A percentile compares a stretch with the other conserved stretches of the same genome.
Evolutionary conservation across 306 rosid genomes (phyloP).

Genomic region (Senna tora): DNA sequence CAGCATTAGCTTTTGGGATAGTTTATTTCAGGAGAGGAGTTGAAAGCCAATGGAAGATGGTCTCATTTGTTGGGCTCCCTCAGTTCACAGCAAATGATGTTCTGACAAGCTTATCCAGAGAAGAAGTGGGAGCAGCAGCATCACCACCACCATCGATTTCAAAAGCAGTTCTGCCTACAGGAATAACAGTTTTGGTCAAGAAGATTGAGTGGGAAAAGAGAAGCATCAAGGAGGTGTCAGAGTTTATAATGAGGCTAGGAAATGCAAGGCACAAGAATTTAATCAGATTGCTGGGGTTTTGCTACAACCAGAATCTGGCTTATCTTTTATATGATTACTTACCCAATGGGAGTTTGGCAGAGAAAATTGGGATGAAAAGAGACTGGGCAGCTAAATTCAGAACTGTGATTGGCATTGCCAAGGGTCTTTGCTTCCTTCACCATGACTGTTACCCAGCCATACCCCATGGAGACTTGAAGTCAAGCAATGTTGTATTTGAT

Average conservation of each 20-base stretch:
- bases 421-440: slow-evolving; percentile 87
- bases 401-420: slow-evolving; percentile 71
- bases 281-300: slow-evolving; percentile 71
- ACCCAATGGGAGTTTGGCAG: slow-evolving; percentile 82
- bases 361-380: slow-evolving; percentile 62
- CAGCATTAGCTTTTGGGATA: slow-evolving; percentile 53
- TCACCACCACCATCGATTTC: slow-evolving; percentile 56
- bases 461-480: slow-evolving; percentile 85
- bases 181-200: slow-evolving; percentile 82
- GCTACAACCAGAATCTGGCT: slow-evolving; percentile 78
- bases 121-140: slow-evolving; percentile 46
- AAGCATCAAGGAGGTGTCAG: slow-evolving; percentile 48
- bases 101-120: slow-evolving; percentile 68
- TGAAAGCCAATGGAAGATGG: slow-evolving; percentile 84
- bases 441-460: slow-evolving; percentile 81
- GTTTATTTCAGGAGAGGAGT: slow-evolving; percentile 53
- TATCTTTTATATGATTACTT: slow-evolving; percentile 77
- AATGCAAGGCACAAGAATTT: slow-evolving; percentile 84
- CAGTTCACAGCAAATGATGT: slow-evolving; percentile 83
- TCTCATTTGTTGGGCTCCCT: slow-evolving; percentile 79
- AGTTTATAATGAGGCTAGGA: slow-evolving; percentile 64
- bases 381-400: slow-evolving; percentile 76
- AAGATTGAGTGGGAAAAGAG: slow-evolving; percentile 73
- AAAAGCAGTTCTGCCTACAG: slow-evolving; percentile 87
- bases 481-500: slow-evolving; percentile 77